phyloP scores from a whole-genome alignment of 805 yeast species.

The Peterozyma toletana region DNA sequence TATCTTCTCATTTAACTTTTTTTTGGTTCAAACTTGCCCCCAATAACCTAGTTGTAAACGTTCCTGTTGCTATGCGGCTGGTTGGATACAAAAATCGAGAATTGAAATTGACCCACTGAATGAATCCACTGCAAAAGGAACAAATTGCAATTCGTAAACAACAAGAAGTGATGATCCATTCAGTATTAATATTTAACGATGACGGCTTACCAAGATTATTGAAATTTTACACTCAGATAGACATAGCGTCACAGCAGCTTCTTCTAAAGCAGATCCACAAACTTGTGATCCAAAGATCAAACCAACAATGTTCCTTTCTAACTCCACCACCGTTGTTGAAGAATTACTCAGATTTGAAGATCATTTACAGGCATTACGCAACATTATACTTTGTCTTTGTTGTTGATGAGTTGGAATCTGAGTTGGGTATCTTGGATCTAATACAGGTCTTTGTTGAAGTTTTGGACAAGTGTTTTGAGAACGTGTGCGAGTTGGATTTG shows the following conservation, averaged over 20 bases:
- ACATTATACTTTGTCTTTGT: constrained; percentile 93
- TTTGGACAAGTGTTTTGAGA: constrained; percentile 84
- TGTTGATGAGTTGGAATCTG: constrained; percentile 94
- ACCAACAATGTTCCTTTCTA: constrained; percentile 79
- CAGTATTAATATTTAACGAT: constrained; percentile 81
- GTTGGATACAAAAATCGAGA: too few species aligned
- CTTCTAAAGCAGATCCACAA: constrained; percentile 78
- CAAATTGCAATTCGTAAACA: too few species aligned
- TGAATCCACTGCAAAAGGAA: too few species aligned
- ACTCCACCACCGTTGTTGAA: constrained; percentile 74
- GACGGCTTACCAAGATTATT: constrained; percentile 84
- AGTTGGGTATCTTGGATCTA: constrained; percentile 85
- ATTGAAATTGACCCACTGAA: too few species aligned
- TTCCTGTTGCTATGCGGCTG: too few species aligned
- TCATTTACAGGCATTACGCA: constrained; percentile 91
- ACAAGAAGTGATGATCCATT: constrained; percentile 59
- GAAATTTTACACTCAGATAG: constrained; percentile 90
- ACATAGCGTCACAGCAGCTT: constrained; percentile 72
- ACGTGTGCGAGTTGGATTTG: constrained; percentile 91
- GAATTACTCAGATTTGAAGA: constrained; percentile 63
- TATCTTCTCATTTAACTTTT: too few species aligned
- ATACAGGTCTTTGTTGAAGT: constrained; percentile 97
- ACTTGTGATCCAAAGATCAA: constrained; percentile 61
- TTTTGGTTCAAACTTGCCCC: too few species aligned
- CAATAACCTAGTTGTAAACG: too few species aligned